Percentiles rank a stretch among this genome's conserved stretches.
These are phyloP conservation scores for Chrysanthemum lavandulifolium DNA, from an alignment of 129 eudicot genomes.

Conservation along the genomic window DNA sequence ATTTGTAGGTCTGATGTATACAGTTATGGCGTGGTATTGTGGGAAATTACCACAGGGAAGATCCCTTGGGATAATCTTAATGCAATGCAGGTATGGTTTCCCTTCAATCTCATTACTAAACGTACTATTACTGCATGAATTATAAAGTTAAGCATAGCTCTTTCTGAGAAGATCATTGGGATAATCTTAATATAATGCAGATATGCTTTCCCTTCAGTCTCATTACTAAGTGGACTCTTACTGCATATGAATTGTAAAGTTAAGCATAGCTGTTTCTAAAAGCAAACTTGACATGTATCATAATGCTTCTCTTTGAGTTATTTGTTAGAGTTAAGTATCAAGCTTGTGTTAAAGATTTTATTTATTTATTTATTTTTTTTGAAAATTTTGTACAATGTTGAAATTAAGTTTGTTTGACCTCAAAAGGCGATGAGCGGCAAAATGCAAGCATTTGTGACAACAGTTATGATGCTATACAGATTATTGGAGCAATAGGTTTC, in stretches of 20 bases:
- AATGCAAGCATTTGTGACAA: background rate
- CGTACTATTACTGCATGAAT: too few relatives aligned
- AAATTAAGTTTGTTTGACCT: constrained; percentile 3
- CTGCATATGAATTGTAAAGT: too few relatives aligned
- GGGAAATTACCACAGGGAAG: constrained; percentile 82
- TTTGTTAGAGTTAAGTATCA: too few relatives aligned
- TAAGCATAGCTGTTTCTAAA: too few relatives aligned
- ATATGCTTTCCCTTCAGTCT: constrained; percentile 28
- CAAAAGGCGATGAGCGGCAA: background rate
- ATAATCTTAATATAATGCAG: constrained; percentile 73
- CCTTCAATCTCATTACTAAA: background rate
- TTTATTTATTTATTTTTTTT: too few relatives aligned
- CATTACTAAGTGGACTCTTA: too few relatives aligned
- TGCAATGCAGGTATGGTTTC: constrained; percentile 70
- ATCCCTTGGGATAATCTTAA: constrained; percentile 90
- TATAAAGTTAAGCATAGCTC: too few relatives aligned
- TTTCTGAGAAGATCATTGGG: constrained; percentile 67
- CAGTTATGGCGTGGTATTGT: constrained; percentile 81
- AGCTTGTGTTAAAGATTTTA: background rate
- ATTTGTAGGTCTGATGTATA: constrained; percentile 68
- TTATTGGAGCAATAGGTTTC: constrained; percentile 84
- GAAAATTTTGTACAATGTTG: background rate
- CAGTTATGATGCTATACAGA: constrained; percentile 38
- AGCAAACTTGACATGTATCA: too few relatives aligned
- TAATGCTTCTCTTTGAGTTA: too few relatives aligned